These are phyloP conservation scores for Diversispora epigaea DNA, from an alignment of 192 early-diverging fungal species.

Conservation along the genomic window DNA sequence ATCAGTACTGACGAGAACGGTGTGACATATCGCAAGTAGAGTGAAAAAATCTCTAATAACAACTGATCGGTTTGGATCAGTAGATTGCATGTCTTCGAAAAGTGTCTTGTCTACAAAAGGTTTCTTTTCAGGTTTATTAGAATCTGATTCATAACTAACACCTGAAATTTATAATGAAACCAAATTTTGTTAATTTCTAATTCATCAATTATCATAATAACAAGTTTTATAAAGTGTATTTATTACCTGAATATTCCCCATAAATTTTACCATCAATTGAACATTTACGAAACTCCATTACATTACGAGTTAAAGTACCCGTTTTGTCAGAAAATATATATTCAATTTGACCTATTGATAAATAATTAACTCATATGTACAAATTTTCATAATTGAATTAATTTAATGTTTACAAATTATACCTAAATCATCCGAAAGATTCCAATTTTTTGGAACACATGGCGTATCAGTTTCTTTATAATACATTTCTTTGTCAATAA, in stretches of 20 bases:
- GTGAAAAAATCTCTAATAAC: conserved; percentile 50
- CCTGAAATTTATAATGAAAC: background rate
- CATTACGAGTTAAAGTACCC: conserved; percentile 75
- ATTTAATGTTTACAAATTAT: too few species aligned
- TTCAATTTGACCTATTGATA: conserved; percentile 62
- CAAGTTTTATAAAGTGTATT: background rate
- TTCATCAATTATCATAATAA: background rate
- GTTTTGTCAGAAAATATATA: conserved; percentile 86
- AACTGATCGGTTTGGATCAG: background rate
- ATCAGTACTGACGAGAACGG: conserved; percentile 50
- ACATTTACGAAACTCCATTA: conserved; percentile 78
- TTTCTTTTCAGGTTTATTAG: conserved; percentile 10
- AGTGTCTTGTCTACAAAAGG: conserved; percentile 51
- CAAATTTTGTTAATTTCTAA: background rate
- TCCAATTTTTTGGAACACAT: conserved; percentile 69
- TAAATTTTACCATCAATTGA: conserved; percentile 62
- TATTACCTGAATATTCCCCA: background rate
- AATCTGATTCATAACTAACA: background rate
- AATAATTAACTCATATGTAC: background rate
- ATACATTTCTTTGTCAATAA: conserved; percentile 65
- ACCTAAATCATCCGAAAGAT: conserved; percentile 67
- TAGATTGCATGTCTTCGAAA: conserved; percentile 32
- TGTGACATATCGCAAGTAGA: conserved; percentile 64
- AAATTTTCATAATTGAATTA: background rate
- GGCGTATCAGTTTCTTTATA: conserved; percentile 54